Percentiles rank a stretch among this genome's conserved stretches.
Evolutionary conservation across 371 early-diverging fungal genomes (phyloP).

Genomic region (Parasitella parasitica): DNA sequence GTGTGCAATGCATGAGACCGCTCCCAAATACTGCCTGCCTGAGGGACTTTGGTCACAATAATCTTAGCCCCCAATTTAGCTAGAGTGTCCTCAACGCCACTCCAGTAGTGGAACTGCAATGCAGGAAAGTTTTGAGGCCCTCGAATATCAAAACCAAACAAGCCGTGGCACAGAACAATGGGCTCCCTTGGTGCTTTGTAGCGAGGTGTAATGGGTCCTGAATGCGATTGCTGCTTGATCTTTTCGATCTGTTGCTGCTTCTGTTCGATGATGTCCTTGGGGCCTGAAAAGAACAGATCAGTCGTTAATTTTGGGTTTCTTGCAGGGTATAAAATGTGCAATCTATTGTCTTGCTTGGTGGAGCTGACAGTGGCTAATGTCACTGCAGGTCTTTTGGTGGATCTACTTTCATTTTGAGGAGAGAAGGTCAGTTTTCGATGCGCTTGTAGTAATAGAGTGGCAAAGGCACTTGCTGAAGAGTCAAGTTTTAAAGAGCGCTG

Average conservation of each 20-base stretch:
- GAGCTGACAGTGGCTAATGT: not conserved
- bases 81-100: constrained; percentile 80
- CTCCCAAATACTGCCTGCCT: constrained; percentile 76
- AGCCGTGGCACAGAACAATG: constrained; percentile 87
- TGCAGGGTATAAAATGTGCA: constrained; percentile 17
- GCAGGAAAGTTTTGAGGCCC: constrained; percentile 76
- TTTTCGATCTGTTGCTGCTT: not conserved
- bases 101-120: constrained; percentile 91
- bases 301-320: constrained; percentile 7
- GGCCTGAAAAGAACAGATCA: constrained; percentile 11
- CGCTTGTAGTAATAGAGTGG: constrained; percentile 13
- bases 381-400: not conserved
- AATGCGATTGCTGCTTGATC: constrained; percentile 14
- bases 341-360: not conserved
- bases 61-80: constrained; percentile 83
- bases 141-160: constrained; percentile 87
- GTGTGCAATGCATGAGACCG: constrained; percentile 79
- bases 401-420: not conserved
- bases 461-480: constrained; percentile 5
- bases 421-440: constrained; percentile 5
- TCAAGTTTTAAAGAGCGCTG: constrained; percentile 11
- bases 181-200: constrained; percentile 81
- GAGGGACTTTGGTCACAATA: constrained; percentile 76
- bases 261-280: not conserved
- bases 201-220: constrained; percentile 54